Evolutionary conservation across 2,329 filamentous ascomycete species (phyloP).

Genomic region (Penicillium sp.): DNA sequence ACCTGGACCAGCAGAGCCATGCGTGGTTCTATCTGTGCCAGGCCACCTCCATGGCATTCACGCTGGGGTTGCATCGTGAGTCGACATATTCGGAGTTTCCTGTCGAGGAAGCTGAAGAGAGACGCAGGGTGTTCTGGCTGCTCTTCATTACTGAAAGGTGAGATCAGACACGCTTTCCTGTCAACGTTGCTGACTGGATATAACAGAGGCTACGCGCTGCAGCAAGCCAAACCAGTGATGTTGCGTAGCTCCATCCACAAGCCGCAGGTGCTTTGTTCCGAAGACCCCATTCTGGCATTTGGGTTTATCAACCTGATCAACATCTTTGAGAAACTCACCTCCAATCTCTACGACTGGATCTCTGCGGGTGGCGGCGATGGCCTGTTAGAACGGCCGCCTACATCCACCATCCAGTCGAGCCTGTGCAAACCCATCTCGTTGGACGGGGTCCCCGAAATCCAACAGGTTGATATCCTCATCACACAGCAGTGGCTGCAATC

Average conservation of each 20-base stretch:
- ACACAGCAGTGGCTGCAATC: conserved; percentile 70
- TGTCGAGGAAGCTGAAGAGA: conserved; percentile 59
- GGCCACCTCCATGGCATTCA: conserved; percentile 63
- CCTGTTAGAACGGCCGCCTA: conserved; percentile 29
- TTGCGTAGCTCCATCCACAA: conserved; percentile 65
- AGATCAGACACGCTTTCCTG: conserved; percentile 12
- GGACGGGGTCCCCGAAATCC: conserved; percentile 58
- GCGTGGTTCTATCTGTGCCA: conserved; percentile 79
- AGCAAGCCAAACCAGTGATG: conserved; percentile 66
- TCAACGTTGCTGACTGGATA: background rate
- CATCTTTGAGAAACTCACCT: conserved; percentile 40
- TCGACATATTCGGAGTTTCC: conserved; percentile 49
- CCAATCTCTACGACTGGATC: conserved; percentile 41
- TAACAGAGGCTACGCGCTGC: conserved; percentile 66
- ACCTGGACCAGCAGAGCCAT: conserved; percentile 68
- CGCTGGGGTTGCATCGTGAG: conserved; percentile 45
- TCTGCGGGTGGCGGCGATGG: conserved; percentile 35
- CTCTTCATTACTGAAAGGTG: conserved; percentile 69
- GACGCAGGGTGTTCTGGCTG: conserved; percentile 69
- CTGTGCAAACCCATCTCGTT: conserved; percentile 55
- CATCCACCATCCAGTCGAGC: conserved; percentile 51
- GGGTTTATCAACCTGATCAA: conserved; percentile 43
- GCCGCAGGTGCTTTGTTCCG: conserved; percentile 61
- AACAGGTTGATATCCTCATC: conserved; percentile 66
- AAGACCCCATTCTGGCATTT: conserved; percentile 46